phyloP scores from a whole-genome alignment of 371 early-diverging fungal species.

The Actinomucor elegans region DNA sequence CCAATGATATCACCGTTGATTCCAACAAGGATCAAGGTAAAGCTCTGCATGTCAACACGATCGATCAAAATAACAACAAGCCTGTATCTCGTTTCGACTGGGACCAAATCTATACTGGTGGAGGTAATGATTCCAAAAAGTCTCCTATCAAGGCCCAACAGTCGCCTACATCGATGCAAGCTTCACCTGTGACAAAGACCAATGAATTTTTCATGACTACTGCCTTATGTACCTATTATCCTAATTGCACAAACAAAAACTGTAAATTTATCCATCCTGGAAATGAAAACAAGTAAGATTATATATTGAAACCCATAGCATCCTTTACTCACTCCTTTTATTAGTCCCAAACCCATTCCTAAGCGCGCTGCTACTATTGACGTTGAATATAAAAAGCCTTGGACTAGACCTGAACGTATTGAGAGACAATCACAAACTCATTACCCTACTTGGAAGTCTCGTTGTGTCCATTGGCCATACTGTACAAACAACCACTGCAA shows the following conservation, averaged over 20 bases:
- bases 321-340: too few species aligned
- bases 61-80: too few species aligned
- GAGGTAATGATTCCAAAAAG: too few species aligned
- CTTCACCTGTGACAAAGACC: not conserved
- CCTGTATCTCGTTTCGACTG: too few species aligned
- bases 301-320: too few species aligned
- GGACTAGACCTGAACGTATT: constrained; percentile 36
- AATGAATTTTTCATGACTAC: not conserved
- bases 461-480: constrained; percentile 58
- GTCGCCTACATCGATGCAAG: not conserved
- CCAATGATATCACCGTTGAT: too few species aligned
- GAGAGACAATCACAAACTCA: constrained; percentile 39
- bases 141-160: too few species aligned
- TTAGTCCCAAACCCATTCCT: constrained; percentile 4
- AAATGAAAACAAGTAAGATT: constrained; percentile 51
- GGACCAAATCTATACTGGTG: too few species aligned
- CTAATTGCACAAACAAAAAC: constrained; percentile 58
- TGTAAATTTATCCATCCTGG: constrained; percentile 57
- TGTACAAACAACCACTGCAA: constrained; percentile 67
- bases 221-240: constrained; percentile 52
- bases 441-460: constrained; percentile 43
- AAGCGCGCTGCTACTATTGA: constrained; percentile 1
- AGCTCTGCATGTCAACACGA: too few species aligned
- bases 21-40: too few species aligned
- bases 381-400: constrained; percentile 16